Percentiles rank a stretch among this genome's conserved stretches.
Conservation (phyloP, 768 basidiomycete species). For the Omphalotus guepiniiformis region DNA sequence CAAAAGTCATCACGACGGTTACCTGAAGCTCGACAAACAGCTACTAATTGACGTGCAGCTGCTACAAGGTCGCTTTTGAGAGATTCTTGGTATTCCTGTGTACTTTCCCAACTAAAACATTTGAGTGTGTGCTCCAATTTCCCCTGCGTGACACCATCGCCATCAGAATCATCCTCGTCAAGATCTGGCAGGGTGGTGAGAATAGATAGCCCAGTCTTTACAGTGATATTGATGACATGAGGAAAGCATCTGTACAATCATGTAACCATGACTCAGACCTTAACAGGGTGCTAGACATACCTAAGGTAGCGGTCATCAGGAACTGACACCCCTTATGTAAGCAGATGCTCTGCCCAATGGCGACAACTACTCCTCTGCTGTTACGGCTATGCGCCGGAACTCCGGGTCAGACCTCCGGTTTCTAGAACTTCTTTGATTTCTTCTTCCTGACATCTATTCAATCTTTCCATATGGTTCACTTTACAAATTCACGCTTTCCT, state of each 20-base stretch:
- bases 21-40: slow-evolving; percentile 26
- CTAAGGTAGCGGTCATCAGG: too few species aligned
- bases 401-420: too few species aligned
- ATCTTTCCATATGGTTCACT: too few species aligned
- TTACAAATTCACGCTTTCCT: too few species aligned
- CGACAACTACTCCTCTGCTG: too few species aligned
- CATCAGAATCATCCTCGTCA: slow-evolving; percentile 3
- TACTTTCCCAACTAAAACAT: background rate
- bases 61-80: slow-evolving; percentile 23
- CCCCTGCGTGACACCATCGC: background rate
- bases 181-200: slow-evolving; percentile 13
- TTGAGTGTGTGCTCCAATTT: background rate
- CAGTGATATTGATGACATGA: slow-evolving; percentile 25
- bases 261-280: too few species aligned
- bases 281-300: too few species aligned
- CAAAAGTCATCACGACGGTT: slow-evolving; percentile 24
- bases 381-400: too few species aligned
- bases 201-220: slow-evolving; percentile 14
- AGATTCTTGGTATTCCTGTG: slow-evolving; percentile 13
- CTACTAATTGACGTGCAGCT: slow-evolving; percentile 19
- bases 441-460: too few species aligned
- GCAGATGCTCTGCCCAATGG: too few species aligned
- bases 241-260: slow-evolving; percentile 24
- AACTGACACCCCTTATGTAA: too few species aligned
- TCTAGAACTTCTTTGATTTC: too few species aligned